These are phyloP conservation scores for Alternaria sp. DNA, from an alignment of 2,329 filamentous ascomycete genomes.

Conservation along the genomic window DNA sequence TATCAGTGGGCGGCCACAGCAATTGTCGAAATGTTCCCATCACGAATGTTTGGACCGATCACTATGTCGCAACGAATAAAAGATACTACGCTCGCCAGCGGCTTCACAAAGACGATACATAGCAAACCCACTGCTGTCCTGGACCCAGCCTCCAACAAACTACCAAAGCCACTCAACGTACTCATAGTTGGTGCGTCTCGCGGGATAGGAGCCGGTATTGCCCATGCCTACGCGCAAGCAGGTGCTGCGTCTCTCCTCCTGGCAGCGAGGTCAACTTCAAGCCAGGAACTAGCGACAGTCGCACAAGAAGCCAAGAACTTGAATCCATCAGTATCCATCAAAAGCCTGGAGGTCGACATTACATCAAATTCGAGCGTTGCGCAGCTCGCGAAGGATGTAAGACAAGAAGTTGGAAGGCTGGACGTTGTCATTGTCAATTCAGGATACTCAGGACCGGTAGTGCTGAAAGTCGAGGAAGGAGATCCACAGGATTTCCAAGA, in stretches of 20 bases:
- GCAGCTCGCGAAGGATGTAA: conserved; percentile 29
- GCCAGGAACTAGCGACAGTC: conserved; percentile 22
- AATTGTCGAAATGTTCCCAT: neutral
- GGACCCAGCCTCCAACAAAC: conserved; percentile 29
- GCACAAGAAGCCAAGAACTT: conserved; percentile 18
- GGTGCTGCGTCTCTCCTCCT: conserved; percentile 36
- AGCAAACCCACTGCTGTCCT: conserved; percentile 18
- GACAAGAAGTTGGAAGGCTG: conserved; percentile 35
- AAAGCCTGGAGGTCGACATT: conserved; percentile 39
- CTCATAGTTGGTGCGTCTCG: conserved; percentile 46
- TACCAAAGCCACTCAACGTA: conserved; percentile 34
- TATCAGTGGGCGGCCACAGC: neutral
- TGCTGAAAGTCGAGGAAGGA: conserved; percentile 45
- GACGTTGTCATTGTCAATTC: conserved; percentile 53
- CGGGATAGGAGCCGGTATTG: conserved; percentile 45
- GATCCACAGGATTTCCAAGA: conserved; percentile 44
- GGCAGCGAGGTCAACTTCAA: conserved; percentile 34
- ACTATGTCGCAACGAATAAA: conserved; percentile 21
- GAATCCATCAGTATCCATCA: conserved; percentile 12
- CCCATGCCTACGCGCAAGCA: conserved; percentile 41
- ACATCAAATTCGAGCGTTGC: conserved; percentile 37
- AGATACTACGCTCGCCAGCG: conserved; percentile 29
- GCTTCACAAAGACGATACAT: conserved; percentile 28
- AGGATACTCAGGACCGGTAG: conserved; percentile 49
- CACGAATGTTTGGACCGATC: neutral